These are phyloP conservation scores for Ogataea chonburiensis DNA, from an alignment of 805 yeast species.

Conservation along the genomic window DNA sequence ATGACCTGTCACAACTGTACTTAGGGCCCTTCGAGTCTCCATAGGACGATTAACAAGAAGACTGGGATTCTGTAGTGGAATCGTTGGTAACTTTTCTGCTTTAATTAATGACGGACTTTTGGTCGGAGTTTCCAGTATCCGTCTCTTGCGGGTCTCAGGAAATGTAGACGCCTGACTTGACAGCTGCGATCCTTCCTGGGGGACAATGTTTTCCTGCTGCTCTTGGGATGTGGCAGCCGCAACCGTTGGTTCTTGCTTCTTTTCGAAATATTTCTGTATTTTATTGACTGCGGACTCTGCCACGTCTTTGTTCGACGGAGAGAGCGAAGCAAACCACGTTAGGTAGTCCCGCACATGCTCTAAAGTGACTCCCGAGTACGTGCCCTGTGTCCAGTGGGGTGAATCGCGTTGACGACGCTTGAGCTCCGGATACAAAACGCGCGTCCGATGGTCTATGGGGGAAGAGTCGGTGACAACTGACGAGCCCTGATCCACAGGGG, in stretches of 20 bases:
- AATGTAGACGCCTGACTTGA: background rate
- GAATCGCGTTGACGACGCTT: conserved; percentile 22
- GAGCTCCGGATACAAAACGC: conserved; percentile 18
- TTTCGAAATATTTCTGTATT: conserved; percentile 13
- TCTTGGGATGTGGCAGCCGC: background rate
- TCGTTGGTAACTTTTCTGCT: background rate
- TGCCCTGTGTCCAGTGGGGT: conserved; percentile 19
- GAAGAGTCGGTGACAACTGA: conserved; percentile 14
- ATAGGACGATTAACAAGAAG: background rate
- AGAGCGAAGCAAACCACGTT: conserved; percentile 20
- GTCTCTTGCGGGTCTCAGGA: background rate
- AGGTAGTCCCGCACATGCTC: conserved; percentile 19
- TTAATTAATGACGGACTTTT: background rate
- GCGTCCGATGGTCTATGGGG: conserved; percentile 18
- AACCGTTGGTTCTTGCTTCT: background rate
- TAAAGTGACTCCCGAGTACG: conserved; percentile 19
- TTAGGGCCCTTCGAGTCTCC: conserved; percentile 12
- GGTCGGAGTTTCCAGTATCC: conserved; percentile 3
- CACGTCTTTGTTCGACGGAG: conserved; percentile 11
- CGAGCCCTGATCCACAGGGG: conserved; percentile 1
- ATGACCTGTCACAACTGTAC: conserved; percentile 12
- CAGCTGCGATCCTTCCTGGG: background rate
- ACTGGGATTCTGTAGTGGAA: conserved; percentile 1
- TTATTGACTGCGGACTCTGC: conserved; percentile 13
- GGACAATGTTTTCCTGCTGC: conserved; percentile 1